A percentile compares a stretch with the other conserved stretches of the same genome.
These are phyloP conservation scores for Skeletonema potamos DNA, from an alignment of 108 stramenopile genomes.

Conservation along the genomic window DNA sequence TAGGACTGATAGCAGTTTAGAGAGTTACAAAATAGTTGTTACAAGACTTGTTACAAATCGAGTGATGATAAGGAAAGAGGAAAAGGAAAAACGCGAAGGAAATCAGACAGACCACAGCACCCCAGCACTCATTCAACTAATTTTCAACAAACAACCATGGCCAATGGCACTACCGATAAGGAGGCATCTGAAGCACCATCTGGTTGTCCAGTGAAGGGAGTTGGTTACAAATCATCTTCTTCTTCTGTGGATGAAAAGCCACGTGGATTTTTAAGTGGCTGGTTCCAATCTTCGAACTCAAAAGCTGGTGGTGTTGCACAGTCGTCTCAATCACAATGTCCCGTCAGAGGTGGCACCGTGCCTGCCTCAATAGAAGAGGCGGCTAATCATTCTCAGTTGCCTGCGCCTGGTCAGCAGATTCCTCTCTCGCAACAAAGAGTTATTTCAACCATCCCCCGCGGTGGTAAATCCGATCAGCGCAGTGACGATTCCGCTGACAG, in stretches of 20 bases:
- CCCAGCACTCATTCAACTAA: no score
- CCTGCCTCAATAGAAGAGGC: slow-evolving; percentile 82
- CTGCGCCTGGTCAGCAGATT: slow-evolving; percentile 70
- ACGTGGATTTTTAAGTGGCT: slow-evolving; percentile 30
- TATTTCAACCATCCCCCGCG: slow-evolving; percentile 79
- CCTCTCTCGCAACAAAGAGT: slow-evolving; percentile 70
- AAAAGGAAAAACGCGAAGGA: no score
- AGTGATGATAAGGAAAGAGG: no score
- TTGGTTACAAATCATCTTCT: slow-evolving; percentile 1
- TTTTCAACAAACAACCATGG: neutral
- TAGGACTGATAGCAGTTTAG: neutral
- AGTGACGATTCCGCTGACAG: neutral
- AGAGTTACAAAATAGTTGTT: no score
- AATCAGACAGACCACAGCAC: neutral
- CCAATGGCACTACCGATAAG: slow-evolving; percentile 1
- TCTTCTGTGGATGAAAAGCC: slow-evolving; percentile 3
- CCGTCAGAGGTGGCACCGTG: slow-evolving; percentile 19
- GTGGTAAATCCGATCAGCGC: slow-evolving; percentile 20
- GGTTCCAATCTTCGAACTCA: slow-evolving; percentile 14
- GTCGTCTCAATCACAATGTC: slow-evolving; percentile 15
- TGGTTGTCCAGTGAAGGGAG: slow-evolving; percentile 35
- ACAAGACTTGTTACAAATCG: no score
- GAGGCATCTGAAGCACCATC: slow-evolving; percentile 9
- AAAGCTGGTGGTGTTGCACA: neutral
- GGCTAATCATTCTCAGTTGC: slow-evolving; percentile 74